Conservation (phyloP, 306 rosid genomes). For the Medicago arabica region DNA sequence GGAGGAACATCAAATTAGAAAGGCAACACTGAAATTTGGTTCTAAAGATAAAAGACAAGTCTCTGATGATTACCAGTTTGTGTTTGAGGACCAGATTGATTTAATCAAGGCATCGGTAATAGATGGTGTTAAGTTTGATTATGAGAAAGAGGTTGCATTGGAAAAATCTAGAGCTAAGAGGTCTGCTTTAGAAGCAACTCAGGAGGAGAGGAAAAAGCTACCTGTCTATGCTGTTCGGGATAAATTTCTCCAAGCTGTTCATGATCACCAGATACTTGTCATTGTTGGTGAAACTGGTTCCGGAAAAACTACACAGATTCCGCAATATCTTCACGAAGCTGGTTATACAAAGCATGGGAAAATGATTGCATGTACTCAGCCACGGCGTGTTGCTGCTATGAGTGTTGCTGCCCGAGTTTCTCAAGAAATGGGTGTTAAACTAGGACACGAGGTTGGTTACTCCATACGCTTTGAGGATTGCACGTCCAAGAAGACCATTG, state of each 20-base stretch:
- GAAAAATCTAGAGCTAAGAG: neutral
- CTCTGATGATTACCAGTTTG: neutral
- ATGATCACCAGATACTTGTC: too few species aligned
- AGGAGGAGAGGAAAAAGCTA: neutral
- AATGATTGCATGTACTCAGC: conserved; percentile 95
- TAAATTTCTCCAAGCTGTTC: too few species aligned
- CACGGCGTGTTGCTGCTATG: conserved; percentile 98
- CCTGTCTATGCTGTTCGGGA: too few species aligned
- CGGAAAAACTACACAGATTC: conserved; percentile 77
- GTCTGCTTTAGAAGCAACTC: too few species aligned
- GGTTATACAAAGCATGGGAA: conserved; percentile 88
- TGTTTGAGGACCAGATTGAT: neutral
- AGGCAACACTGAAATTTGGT: neutral
- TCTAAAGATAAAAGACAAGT: too few species aligned
- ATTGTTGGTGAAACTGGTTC: too few species aligned
- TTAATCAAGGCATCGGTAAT: conserved; percentile 55
- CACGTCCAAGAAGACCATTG: conserved; percentile 85
- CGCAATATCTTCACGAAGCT: conserved; percentile 95
- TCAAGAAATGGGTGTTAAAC: conserved; percentile 93
- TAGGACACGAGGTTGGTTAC: conserved; percentile 98
- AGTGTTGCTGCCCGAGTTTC: conserved; percentile 98
- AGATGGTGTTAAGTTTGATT: too few species aligned
- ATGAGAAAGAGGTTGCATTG: too few species aligned
- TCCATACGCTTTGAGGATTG: conserved; percentile 97
- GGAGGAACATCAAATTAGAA: neutral